phyloP scores from a whole-genome alignment of 768 basidiomycete species.

The Serpula lacrymans region DNA sequence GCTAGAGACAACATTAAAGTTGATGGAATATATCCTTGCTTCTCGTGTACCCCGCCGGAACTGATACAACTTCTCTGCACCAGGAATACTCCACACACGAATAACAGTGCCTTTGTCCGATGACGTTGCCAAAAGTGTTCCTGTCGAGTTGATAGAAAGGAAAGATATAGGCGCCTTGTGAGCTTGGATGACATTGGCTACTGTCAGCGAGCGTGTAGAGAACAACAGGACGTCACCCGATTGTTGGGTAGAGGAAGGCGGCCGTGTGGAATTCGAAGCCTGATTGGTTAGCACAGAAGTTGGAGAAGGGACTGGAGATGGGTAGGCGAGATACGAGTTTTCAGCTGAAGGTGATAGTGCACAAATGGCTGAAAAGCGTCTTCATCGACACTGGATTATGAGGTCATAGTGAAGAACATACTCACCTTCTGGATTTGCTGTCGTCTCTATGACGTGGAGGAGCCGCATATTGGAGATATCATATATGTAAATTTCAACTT shows the following conservation, averaged over 20 bases:
- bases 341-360: slow-evolving; percentile 93
- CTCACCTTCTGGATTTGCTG: slow-evolving; percentile 90
- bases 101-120: slow-evolving; percentile 97
- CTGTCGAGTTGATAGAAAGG: slow-evolving; percentile 80
- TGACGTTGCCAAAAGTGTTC: slow-evolving; percentile 89
- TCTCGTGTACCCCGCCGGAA: slow-evolving; percentile 90
- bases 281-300: slow-evolving; percentile 50
- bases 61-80: slow-evolving; percentile 92
- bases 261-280: slow-evolving; percentile 33
- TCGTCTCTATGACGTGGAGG: slow-evolving; percentile 95
- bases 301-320: slow-evolving; percentile 88
- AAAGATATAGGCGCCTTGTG: slow-evolving; percentile 93
- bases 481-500: slow-evolving; percentile 98
- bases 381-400: slow-evolving; percentile 2
- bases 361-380: slow-evolving; percentile 67
- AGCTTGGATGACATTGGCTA: slow-evolving; percentile 94
- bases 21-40: slow-evolving; percentile 78
- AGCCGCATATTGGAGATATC: slow-evolving; percentile 99
- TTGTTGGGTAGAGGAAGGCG: slow-evolving; percentile 40
- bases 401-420: background rate
- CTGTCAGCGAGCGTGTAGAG: slow-evolving; percentile 86
- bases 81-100: slow-evolving; percentile 87
- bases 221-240: slow-evolving; percentile 92
- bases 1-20: slow-evolving; percentile 79
- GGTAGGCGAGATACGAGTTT: slow-evolving; percentile 93